These are phyloP conservation scores for Vigna unguiculata DNA, from an alignment of 306 rosid species.

Conservation along the genomic window DNA sequence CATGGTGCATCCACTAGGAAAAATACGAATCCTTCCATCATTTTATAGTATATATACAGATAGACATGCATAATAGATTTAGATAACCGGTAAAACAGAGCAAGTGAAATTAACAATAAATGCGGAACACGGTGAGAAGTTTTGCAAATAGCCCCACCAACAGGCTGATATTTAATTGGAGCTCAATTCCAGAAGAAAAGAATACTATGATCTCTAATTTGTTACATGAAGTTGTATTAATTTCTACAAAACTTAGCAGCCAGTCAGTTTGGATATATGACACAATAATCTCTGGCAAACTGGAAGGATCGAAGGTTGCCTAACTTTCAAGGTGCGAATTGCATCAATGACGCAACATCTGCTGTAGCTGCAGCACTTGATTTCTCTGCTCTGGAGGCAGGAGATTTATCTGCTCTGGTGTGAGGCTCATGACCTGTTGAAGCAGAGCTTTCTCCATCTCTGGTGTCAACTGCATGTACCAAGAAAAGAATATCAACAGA, in stretches of 20 bases:
- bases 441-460: constrained; percentile 96
- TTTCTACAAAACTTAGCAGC: constrained; percentile 31
- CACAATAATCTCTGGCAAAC: constrained; percentile 36
- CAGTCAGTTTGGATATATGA: constrained; percentile 19
- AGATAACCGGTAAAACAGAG: not conserved
- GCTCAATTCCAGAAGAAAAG: constrained; percentile 5
- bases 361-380: constrained; percentile 95
- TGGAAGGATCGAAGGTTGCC: constrained; percentile 31
- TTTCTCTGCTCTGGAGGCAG: constrained; percentile 93
- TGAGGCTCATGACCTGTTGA: constrained; percentile 98
- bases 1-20: not conserved
- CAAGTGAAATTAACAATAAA: not conserved
- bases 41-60: not conserved
- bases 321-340: constrained; percentile 4
- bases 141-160: constrained; percentile 7
- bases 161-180: constrained; percentile 1
- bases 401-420: constrained; percentile 84
- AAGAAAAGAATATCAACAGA: constrained; percentile 43
- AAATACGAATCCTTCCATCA: not conserved
- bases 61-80: not conserved
- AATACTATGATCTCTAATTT: constrained; percentile 19
- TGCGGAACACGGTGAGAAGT: not conserved
- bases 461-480: constrained; percentile 68
- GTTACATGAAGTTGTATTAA: constrained; percentile 35
- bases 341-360: constrained; percentile 81